These are phyloP conservation scores for Coccomyxa sp. DNA, from an alignment of 139 green algal genomes.

Conservation along the genomic window DNA sequence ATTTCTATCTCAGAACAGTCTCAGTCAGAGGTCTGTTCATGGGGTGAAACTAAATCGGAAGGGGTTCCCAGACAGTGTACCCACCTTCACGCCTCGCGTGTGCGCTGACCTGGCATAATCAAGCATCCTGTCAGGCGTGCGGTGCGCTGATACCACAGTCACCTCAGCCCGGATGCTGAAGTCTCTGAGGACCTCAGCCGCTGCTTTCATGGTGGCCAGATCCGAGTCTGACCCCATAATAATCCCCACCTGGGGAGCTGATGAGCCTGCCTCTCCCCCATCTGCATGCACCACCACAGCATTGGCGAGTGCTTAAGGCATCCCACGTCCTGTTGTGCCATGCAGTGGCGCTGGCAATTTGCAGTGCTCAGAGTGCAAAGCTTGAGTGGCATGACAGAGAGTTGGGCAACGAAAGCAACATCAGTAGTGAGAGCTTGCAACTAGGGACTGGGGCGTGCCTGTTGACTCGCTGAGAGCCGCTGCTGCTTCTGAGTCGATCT, in stretches of 20 bases:
- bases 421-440: too few relatives aligned
- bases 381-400: too few relatives aligned
- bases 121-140: conserved; percentile 92
- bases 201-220: conserved; percentile 87
- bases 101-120: conserved; percentile 82
- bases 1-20: too few relatives aligned
- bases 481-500: conserved; percentile 49
- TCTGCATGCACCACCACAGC: too few relatives aligned
- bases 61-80: background rate
- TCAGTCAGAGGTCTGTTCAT: too few relatives aligned
- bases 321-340: too few relatives aligned
- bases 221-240: conserved; percentile 99
- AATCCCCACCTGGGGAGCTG: conserved; percentile 73
- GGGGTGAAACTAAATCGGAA: too few relatives aligned
- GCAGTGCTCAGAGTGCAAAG: too few relatives aligned
- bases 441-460: too few relatives aligned
- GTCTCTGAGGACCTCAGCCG: conserved; percentile 68
- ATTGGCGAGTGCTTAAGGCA: too few relatives aligned
- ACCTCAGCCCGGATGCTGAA: conserved; percentile 79
- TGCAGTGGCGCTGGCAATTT: too few relatives aligned
- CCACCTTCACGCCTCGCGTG: conserved; percentile 52
- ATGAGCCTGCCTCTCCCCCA: background rate
- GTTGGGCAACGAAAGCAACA: too few relatives aligned
- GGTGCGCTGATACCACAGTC: conserved; percentile 92
- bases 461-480: conserved; percentile 26